Percentiles rank a stretch among this genome's conserved stretches.
phyloP scores from a whole-genome alignment of 1,284 basidiomycete genomes.

The Cutaneotrichosporon sp. region DNA sequence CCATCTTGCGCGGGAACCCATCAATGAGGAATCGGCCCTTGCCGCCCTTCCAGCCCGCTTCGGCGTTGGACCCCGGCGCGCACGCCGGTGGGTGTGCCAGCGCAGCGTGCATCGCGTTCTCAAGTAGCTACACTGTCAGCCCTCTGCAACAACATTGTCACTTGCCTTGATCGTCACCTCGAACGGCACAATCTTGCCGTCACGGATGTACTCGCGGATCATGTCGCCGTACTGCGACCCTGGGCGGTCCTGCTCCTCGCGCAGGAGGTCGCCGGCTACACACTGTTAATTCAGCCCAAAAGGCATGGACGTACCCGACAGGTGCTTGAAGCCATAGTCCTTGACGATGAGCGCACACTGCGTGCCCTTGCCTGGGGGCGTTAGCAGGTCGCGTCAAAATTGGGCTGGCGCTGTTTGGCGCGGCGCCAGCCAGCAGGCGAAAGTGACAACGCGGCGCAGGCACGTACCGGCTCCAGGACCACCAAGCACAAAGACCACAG shows the following conservation, averaged over 20 bases:
- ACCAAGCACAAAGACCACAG: slow-evolving; percentile 91
- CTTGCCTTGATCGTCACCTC: slow-evolving; percentile 82
- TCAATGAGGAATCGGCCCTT: slow-evolving; percentile 89
- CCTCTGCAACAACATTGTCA: not conserved
- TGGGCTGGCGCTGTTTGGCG: too few species aligned
- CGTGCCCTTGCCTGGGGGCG: slow-evolving; percentile 80
- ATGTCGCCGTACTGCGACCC: slow-evolving; percentile 80
- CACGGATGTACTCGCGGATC: slow-evolving; percentile 83
- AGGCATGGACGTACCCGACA: slow-evolving; percentile 64
- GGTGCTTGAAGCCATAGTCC: slow-evolving; percentile 85
- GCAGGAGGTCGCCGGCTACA: slow-evolving; percentile 91
- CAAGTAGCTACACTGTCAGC: slow-evolving; percentile 57
- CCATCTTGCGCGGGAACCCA: slow-evolving; percentile 98
- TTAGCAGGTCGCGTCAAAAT: not conserved
- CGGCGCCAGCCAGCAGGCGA: too few species aligned
- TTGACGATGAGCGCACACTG: slow-evolving; percentile 85
- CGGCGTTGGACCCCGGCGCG: slow-evolving; percentile 17
- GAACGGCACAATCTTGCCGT: slow-evolving; percentile 94
- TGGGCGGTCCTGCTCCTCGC: slow-evolving; percentile 83
- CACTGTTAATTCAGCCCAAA: not conserved
- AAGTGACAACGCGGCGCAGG: too few species aligned
- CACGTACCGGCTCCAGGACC: slow-evolving; percentile 87
- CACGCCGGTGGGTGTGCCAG: slow-evolving; percentile 48
- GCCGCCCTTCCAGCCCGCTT: slow-evolving; percentile 63
- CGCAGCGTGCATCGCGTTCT: slow-evolving; percentile 80